Evolutionary conservation across 352 stramenopile genomes (phyloP).

Genomic region (Pythium oligandrum): DNA sequence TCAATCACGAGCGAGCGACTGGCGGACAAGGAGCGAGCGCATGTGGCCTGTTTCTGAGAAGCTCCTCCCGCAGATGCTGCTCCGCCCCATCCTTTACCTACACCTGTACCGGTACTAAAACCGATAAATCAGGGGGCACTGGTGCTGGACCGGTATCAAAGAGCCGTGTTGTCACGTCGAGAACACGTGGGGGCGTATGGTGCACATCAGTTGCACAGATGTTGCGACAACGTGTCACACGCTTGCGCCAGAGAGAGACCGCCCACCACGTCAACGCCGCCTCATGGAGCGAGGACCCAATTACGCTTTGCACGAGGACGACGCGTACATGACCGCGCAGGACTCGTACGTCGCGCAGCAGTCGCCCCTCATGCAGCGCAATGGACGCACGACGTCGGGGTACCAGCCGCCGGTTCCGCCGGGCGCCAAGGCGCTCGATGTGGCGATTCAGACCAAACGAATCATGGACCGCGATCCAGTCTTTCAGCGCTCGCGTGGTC

Average conservation of each 20-base stretch:
- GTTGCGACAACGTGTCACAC: not conserved
- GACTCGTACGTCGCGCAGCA: slow-evolving; percentile 2
- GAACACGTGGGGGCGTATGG: not conserved
- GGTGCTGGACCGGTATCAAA: too few species aligned
- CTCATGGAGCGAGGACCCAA: not conserved
- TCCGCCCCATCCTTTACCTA: too few species aligned
- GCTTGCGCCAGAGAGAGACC: not conserved
- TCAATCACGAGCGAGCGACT: too few species aligned
- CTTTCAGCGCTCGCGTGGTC: slow-evolving; percentile 64
- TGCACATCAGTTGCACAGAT: not conserved
- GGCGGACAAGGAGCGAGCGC: too few species aligned
- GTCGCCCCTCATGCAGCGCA: slow-evolving; percentile 19
- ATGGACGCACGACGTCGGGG: slow-evolving; percentile 10
- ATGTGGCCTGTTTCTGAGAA: too few species aligned
- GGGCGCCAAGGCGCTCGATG: slow-evolving; percentile 16
- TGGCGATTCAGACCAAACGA: slow-evolving; percentile 33
- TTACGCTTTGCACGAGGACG: slow-evolving; percentile 20
- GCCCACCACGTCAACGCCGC: too few species aligned
- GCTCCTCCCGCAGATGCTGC: too few species aligned
- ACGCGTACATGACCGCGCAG: not conserved
- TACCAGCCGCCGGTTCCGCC: slow-evolving; percentile 14
- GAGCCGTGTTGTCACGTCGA: too few species aligned
- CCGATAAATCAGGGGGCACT: too few species aligned
- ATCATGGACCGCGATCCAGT: slow-evolving; percentile 71
- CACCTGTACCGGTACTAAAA: too few species aligned